Percentiles rank a stretch among this genome's conserved stretches.
phyloP scores from a whole-genome alignment of 108 stramenopile genomes.

The Stephanodiscus minutulus region DNA sequence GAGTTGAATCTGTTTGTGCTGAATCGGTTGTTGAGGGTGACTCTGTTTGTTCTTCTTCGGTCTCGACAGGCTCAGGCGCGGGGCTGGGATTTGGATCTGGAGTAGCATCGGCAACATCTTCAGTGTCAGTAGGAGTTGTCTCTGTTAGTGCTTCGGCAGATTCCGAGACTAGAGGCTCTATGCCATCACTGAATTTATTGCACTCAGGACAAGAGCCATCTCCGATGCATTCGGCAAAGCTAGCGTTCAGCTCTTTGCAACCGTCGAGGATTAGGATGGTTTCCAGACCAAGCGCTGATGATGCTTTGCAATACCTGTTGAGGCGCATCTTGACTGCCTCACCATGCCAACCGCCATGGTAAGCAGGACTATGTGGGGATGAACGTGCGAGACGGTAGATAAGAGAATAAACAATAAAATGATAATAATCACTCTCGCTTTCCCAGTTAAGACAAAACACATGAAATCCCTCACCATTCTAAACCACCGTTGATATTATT shows the following conservation, averaged over 20 bases:
- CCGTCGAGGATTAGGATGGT: conserved; percentile 37
- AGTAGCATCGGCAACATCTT: neutral
- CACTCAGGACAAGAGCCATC: conserved; percentile 50
- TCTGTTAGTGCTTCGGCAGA: conserved; percentile 1
- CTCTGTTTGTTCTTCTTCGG: neutral
- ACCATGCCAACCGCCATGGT: conserved; percentile 48
- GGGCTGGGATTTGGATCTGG: conserved; percentile 5
- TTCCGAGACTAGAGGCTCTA: neutral
- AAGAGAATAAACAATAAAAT: no score
- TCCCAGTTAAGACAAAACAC: no score
- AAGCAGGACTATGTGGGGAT: no score
- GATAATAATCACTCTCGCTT: no score
- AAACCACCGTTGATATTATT: conserved; percentile 49
- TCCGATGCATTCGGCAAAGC: conserved; percentile 43
- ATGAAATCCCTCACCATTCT: no score
- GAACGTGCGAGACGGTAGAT: no score
- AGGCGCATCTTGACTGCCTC: conserved; percentile 51
- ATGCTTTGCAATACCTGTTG: conserved; percentile 49
- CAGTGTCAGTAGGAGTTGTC: conserved; percentile 2
- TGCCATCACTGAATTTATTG: conserved; percentile 19
- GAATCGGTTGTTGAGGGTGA: neutral
- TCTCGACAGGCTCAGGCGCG: neutral
- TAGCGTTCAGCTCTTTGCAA: conserved; percentile 34
- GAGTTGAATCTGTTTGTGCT: neutral
- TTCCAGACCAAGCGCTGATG: conserved; percentile 29